Evolutionary conservation across 2,329 filamentous ascomycete species (phyloP).

Genomic region (Zymoseptoria passerinii): DNA sequence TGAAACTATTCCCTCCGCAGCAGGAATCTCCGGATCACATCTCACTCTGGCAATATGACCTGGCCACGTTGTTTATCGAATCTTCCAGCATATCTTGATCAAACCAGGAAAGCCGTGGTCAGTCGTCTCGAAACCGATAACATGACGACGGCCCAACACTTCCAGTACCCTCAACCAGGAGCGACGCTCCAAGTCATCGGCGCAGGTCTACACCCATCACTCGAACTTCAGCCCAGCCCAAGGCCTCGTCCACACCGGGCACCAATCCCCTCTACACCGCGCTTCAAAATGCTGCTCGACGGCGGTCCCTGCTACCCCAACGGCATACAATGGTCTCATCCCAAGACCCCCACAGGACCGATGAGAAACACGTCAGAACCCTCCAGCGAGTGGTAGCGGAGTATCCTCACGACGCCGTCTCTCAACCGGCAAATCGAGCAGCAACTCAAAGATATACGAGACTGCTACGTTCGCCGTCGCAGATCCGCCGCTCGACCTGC

Average conservation of each 20-base stretch:
- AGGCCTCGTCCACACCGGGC: constrained; percentile 42
- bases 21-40: no score
- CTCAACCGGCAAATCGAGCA: constrained; percentile 24
- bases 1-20: no score
- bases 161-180: constrained; percentile 1
- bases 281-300: constrained; percentile 39
- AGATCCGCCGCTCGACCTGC: constrained; percentile 38
- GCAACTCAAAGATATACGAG: constrained; percentile 31
- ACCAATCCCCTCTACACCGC: constrained; percentile 45
- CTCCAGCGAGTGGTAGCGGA: background rate
- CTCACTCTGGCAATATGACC: no score
- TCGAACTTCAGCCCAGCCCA: background rate
- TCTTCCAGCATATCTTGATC: no score
- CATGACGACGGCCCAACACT: background rate
- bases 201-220: constrained; percentile 15
- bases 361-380: constrained; percentile 7
- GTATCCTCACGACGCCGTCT: constrained; percentile 16
- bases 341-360: background rate
- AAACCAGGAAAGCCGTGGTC: no score
- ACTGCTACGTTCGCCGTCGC: constrained; percentile 42
- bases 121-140: background rate
- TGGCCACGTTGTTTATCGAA: no score
- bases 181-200: constrained; percentile 35
- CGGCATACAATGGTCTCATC: constrained; percentile 33
- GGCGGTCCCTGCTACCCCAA: constrained; percentile 45